phyloP scores from a whole-genome alignment of 108 stramenopile genomes.

The Mediolabrus comicus region DNA sequence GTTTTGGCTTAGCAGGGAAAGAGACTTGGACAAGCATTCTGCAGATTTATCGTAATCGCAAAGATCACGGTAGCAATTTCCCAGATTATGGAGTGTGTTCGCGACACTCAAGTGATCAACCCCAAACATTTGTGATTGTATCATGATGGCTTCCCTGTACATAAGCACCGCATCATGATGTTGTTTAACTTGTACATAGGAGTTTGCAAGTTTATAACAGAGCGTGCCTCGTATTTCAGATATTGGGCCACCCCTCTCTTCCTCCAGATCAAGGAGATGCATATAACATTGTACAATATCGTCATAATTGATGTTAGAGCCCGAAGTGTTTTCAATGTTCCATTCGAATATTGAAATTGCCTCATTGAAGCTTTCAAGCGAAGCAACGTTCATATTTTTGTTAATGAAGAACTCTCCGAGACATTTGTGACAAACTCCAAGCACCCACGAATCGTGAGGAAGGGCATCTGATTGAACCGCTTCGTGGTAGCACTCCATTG shows the following conservation, averaged over 20 bases:
- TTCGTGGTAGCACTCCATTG: slow-evolving; percentile 49
- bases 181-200: slow-evolving; percentile 33
- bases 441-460: slow-evolving; percentile 46
- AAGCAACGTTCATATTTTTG: slow-evolving; percentile 13
- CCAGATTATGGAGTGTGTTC: slow-evolving; percentile 51
- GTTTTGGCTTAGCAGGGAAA: slow-evolving; percentile 17
- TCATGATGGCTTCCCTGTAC: slow-evolving; percentile 52
- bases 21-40: slow-evolving; percentile 41
- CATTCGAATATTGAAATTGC: slow-evolving; percentile 48
- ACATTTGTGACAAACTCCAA: slow-evolving; percentile 41
- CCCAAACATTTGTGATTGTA: slow-evolving; percentile 40
- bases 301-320: slow-evolving; percentile 12
- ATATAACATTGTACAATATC: slow-evolving; percentile 41
- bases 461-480: slow-evolving; percentile 42
- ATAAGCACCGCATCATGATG: slow-evolving; percentile 42
- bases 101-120: slow-evolving; percentile 39
- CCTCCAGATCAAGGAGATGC: slow-evolving; percentile 36
- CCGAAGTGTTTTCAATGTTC: slow-evolving; percentile 17
- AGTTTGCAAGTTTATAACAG: slow-evolving; percentile 51
- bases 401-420: slow-evolving; percentile 31
- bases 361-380: slow-evolving; percentile 38
- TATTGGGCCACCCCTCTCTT: slow-evolving; percentile 18
- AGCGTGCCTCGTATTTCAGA: slow-evolving; percentile 31
- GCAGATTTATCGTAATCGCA: slow-evolving; percentile 43
- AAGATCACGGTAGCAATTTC: slow-evolving; percentile 44